Base-by-base conservation (phyloP, 306 rosid genomes). In the Cucurbita moschata region DNA sequence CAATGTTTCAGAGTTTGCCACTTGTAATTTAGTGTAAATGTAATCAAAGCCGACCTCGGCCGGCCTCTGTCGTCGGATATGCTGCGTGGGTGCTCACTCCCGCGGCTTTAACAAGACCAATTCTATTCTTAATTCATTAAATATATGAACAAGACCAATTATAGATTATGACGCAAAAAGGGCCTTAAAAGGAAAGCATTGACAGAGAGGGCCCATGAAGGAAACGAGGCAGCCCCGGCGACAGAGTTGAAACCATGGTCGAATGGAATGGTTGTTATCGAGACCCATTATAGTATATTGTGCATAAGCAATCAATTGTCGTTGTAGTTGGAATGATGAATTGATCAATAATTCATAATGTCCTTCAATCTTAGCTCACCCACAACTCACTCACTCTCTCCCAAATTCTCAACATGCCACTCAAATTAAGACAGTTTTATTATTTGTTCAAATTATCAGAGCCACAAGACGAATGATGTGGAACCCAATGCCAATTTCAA, bases 1-100 rank as follows among this genome's bases (percentile, higher is more conserved):
- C 26, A 42, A 39, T 38, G 23, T 58, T 77, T 43, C 23, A 62
- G 66, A 18, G 13, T 47, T 38, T 15, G 49, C 37, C 39, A 58
- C 4, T 60, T 76, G 71, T 26, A 63, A 42, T 50, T 30, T 30
- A 30, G 35, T 30, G 35, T 30, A 30, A 30, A 30, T 59, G 87
- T 71, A 35, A 15, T 16, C 47, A 80, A 81, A 81, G 92, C 92
- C 81, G 88, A 77, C 90, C 81, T 67, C 66, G 86, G 96, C 98
- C 96, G 92, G 98, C 98, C 53, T 38, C 61, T 76, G 19, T 55
- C 26, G 23, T 60, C 13, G 70, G 30, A 63, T 63, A 39, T 63
- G 13, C 54, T 50, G 54, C 54, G 38, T 11, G 6, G 54, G n/a
- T 19, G 72, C 54, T 50, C 43, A 18, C 51, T 42, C 5, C 53